Conservation (phyloP, 225 moss, liverwort and hornwort genomes). For the Straminergon stramineum region DNA sequence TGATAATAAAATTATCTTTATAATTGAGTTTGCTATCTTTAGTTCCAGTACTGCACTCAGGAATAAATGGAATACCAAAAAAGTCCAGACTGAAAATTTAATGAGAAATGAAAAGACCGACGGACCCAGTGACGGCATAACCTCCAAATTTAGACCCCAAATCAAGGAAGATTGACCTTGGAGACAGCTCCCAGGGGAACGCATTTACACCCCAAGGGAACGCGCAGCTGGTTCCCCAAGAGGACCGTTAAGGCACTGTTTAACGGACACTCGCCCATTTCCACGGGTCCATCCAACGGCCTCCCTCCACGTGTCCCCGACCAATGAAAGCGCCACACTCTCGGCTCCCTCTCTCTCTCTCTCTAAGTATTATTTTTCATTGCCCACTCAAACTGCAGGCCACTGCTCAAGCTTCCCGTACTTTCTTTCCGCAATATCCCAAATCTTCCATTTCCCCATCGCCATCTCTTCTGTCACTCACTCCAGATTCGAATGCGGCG, state of each 20-base stretch:
- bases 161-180: background rate
- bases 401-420: background rate
- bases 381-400: too few species aligned
- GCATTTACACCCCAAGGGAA: background rate
- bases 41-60: background rate
- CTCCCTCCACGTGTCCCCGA: background rate
- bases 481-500: background rate
- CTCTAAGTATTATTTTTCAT: background rate
- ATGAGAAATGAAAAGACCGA: background rate
- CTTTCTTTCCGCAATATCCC: background rate
- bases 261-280: slow-evolving; percentile 19
- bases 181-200: background rate
- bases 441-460: background rate
- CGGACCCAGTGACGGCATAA: background rate
- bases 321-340: background rate
- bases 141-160: background rate
- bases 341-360: background rate
- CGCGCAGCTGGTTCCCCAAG: background rate
- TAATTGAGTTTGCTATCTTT: background rate
- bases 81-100: background rate
- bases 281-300: background rate
- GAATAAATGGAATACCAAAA: background rate
- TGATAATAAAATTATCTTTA: background rate
- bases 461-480: background rate
- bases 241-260: slow-evolving; percentile 27